Evolutionary conservation across 305 asterid genomes (phyloP), one percentile per base, ranked within the genome.

Genomic region (Fraxinus platypoda): DNA sequence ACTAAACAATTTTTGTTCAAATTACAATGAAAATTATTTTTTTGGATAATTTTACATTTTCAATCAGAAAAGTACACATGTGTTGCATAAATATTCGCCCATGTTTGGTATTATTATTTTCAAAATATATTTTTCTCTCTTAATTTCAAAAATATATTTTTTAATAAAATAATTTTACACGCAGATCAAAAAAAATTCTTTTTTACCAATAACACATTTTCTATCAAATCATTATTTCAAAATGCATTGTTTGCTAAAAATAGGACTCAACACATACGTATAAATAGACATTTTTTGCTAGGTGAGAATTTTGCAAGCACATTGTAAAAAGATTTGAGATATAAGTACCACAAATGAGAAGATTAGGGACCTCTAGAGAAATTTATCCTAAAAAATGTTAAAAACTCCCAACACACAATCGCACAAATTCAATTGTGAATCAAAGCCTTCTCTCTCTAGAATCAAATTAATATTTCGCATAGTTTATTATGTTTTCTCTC

Each of bases 351-450:
- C 26, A 7, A 19, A n/a, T n/a, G 11, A 54, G 19, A 54, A 54
- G 26, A 54, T 54, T 6, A 54, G 66, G 66, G 66, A 54, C 66
- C 66, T 54, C 66, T n/a, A 54, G 26, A 54, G 66, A 19, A n/a
- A 54, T n/a, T 54, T 54, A n/a, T 19, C 26, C 26, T n/a, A n/a
- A 54, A 54, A 54, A 6, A n/a, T 54, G 66, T 54, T n/a, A 62
- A 66, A 82, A 85, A 87, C 87, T 85, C 84, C 62, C 71, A 90
- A 90, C 84, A 81, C 87, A 75, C 86, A 78, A 74, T 86, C 28
- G 88, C 87, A 79, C 83, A 85, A 87, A 82, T 81, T 82, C 90
- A 86, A 82, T 82, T 81, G 82, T 90, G 93, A 89, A 91, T 91
- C 91, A 87, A 90, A 92, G 87, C 88, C 35, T 87, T 88, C 89